A percentile compares a stretch with the other conserved stretches of the same genome.
phyloP scores from a whole-genome alignment of 2,329 filamentous ascomycete genomes.

The Monilinia vaccinii-corymbosi region DNA sequence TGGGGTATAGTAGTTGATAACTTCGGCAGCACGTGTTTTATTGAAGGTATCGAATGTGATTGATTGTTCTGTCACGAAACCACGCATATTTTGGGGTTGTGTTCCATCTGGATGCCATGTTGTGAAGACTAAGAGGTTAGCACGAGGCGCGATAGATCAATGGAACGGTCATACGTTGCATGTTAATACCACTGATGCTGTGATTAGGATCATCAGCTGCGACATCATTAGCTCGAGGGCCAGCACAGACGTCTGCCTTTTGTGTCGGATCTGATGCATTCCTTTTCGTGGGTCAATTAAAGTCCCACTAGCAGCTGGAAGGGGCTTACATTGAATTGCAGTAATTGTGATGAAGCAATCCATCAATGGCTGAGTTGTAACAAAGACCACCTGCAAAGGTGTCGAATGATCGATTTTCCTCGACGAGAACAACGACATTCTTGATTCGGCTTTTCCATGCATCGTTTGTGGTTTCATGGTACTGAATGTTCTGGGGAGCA shows the following conservation, averaged over 20 bases:
- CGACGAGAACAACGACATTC: slow-evolving; percentile 39
- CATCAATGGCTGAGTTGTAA: slow-evolving; percentile 32
- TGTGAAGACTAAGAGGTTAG: slow-evolving; percentile 27
- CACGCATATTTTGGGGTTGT: slow-evolving; percentile 29
- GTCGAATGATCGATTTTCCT: slow-evolving; percentile 35
- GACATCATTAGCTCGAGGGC: slow-evolving; percentile 31
- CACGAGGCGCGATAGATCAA: background rate
- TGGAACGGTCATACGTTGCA: slow-evolving; percentile 27
- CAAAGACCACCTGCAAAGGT: slow-evolving; percentile 34
- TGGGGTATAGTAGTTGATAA: slow-evolving; percentile 36
- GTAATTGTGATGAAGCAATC: slow-evolving; percentile 29
- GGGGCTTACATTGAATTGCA: slow-evolving; percentile 34
- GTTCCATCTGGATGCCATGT: slow-evolving; percentile 30
- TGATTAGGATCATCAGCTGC: slow-evolving; percentile 37
- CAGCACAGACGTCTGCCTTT: slow-evolving; percentile 30
- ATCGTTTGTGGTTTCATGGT: slow-evolving; percentile 9
- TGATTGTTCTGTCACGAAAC: slow-evolving; percentile 36
- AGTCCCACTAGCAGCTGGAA: background rate
- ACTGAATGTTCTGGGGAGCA: slow-evolving; percentile 12
- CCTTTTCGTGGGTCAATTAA: slow-evolving; percentile 14
- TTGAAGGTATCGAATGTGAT: slow-evolving; percentile 30
- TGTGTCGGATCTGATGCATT: slow-evolving; percentile 24
- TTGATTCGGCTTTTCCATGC: slow-evolving; percentile 35
- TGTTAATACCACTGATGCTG: slow-evolving; percentile 34
- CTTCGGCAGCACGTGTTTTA: slow-evolving; percentile 33